Base-by-base conservation (phyloP, 1,284 basidiomycete species). In the Cystobasidium slooffiae region DNA sequence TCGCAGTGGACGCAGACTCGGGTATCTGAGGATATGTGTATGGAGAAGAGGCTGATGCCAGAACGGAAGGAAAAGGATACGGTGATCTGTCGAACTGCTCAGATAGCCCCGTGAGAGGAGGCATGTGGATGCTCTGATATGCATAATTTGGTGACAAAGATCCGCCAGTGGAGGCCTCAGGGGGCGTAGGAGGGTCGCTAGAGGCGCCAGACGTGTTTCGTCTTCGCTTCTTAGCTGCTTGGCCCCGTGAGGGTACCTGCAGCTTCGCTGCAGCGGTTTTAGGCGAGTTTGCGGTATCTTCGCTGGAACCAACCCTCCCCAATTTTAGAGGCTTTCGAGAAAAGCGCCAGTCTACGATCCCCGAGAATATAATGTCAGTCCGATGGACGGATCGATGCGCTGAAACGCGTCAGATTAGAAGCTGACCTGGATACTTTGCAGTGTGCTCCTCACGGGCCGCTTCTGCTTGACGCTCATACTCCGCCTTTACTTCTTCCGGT, bases 401-500 rank as follows among this genome's bases (percentile, higher is more conserved):
- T 5, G 31, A 31, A 31, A 31, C 31, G 5, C 2, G 31, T 31
- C 31, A 31, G 31, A 31, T 31, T 31, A 31, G 5, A 31, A 31
- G 31, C 31, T 31, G 20, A 76, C 76, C 74, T 53, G 76, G 76
- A 49, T 76, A 73, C 59, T 63, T 69, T 14, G 31, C n/a, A 1
- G 53, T 43, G 41, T 77, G 76, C 78, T 90, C 87, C 0, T 85
- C 84, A 82, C 93, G 93, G 72, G 84, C 86, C 63, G 85, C 81
- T 61, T 90, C 89, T 0, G 91, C 90, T 75, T 86, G 82, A 16
- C 85, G 83, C 80, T 93, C 92, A 80, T 89, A 95, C 16, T 86
- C 79, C 1, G 82, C 82, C 78, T 86, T 87, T 65, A 88, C 84
- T 0, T 84, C 83, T 0, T 84, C 82, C 0, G 82, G 61, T 79